Evolutionary conservation across 306 rosid genomes (phyloP).

Genomic region (Quercus bicolor): DNA sequence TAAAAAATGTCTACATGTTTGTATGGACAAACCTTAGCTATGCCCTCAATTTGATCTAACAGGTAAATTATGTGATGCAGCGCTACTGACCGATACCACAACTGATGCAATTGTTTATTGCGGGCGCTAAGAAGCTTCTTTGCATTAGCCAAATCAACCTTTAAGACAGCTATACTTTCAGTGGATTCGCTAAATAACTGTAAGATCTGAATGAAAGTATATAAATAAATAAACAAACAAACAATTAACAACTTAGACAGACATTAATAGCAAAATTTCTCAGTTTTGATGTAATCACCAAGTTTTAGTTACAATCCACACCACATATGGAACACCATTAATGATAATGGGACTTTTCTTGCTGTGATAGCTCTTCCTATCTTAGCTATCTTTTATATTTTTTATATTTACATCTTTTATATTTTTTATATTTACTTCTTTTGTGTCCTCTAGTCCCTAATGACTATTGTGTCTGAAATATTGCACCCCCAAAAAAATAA

Average conservation of each 20-base stretch:
- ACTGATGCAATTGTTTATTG: conserved; percentile 93
- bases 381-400: no score
- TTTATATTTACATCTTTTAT: no score
- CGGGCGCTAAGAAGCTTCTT: conserved; percentile 85
- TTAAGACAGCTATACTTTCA: conserved; percentile 63
- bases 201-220: conserved; percentile 65
- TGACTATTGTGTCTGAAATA: conserved; percentile 9
- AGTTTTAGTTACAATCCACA: no score
- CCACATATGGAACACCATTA: no score
- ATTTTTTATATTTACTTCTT: conserved; percentile 9
- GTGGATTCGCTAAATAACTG: conserved; percentile 93
- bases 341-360: no score
- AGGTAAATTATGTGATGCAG: conserved; percentile 91
- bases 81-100: conserved; percentile 97
- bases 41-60: conserved; percentile 97
- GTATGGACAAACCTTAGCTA: conserved; percentile 67
- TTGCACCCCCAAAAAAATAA: conserved; percentile 11
- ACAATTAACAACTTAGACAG: background rate
- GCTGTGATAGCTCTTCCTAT: no score
- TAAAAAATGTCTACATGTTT: no score
- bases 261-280: no score
- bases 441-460: conserved; percentile 20
- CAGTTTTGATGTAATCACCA: no score
- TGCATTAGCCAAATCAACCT: conserved; percentile 89
- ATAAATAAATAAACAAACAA: conserved; percentile 8